Conservation (phyloP, 495 filamentous ascomycete genomes). For the Pseudevernia furfuracea region DNA sequence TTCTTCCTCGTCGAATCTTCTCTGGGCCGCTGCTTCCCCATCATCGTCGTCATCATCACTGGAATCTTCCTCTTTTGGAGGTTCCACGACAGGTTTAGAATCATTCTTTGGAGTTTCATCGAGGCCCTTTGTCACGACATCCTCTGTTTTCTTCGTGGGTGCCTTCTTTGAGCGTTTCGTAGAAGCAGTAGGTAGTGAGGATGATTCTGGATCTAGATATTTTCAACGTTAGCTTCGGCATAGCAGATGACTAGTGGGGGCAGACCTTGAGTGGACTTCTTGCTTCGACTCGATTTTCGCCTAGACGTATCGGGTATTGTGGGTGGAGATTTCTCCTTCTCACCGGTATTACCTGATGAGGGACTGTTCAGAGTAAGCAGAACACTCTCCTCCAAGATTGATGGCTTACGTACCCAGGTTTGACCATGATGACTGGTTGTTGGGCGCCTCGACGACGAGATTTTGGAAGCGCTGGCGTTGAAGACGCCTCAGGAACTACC, state of each 20-base stretch:
- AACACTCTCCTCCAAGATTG: neutral
- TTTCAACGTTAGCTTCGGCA: constrained; percentile 4
- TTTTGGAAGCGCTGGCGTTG: constrained; percentile 33
- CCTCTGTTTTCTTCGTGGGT: constrained; percentile 44
- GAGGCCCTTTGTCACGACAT: constrained; percentile 45
- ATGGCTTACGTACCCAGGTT: constrained; percentile 57
- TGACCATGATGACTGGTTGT: constrained; percentile 67
- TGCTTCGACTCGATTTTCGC: constrained; percentile 60
- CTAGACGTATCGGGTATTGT: constrained; percentile 50
- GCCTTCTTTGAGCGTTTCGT: constrained; percentile 52
- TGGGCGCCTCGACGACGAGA: constrained; percentile 56
- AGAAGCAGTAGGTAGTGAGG: constrained; percentile 27
- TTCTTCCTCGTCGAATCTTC: constrained; percentile 44
- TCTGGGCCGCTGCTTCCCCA: constrained; percentile 42
- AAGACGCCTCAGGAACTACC: constrained; percentile 22
- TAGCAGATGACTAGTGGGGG: too few species aligned
- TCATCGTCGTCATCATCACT: constrained; percentile 60
- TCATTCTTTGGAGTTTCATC: constrained; percentile 35
- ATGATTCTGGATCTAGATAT: constrained; percentile 20
- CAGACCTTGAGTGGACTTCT: constrained; percentile 42
- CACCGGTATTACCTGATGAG: constrained; percentile 31
- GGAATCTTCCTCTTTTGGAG: constrained; percentile 52
- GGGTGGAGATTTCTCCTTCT: constrained; percentile 35
- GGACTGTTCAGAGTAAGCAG: constrained; percentile 9
- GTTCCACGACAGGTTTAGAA: constrained; percentile 32